A percentile compares a stretch with the other conserved stretches of the same genome.
These are phyloP conservation scores for Trichoderma endophyticum DNA, from an alignment of 2,329 filamentous ascomycete species.

Conservation along the genomic window DNA sequence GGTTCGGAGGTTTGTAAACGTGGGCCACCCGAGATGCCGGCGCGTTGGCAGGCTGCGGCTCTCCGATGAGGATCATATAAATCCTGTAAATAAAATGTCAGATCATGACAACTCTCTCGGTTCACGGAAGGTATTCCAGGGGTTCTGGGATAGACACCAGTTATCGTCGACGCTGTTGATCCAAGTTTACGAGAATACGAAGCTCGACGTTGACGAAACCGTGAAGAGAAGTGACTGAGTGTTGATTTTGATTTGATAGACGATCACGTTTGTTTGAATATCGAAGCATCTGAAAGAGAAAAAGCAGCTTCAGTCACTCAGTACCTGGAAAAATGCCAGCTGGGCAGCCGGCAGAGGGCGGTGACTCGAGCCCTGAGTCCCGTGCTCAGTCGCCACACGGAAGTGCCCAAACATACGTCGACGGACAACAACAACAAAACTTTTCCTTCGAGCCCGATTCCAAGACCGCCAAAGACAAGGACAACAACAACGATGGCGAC, in stretches of 20 bases:
- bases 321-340: neutral
- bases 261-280: neutral
- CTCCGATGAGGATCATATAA: neutral
- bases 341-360: neutral
- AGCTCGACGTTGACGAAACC: neutral
- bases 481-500: neutral
- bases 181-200: neutral
- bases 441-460: neutral
- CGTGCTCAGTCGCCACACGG: conserved; percentile 11
- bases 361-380: neutral
- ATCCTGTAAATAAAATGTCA: neutral
- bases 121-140: neutral
- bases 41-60: neutral
- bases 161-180: neutral
- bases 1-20: neutral
- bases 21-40: neutral
- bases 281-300: neutral
- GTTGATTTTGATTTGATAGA: neutral
- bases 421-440: neutral
- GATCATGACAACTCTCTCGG: neutral
- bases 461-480: neutral
- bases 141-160: neutral
- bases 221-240: neutral
- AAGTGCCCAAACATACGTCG: conserved; percentile 5
- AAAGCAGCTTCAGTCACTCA: neutral